Base-by-base conservation (phyloP, 2,329 filamentous ascomycete genomes). In the Drechslerella dactyloides region DNA sequence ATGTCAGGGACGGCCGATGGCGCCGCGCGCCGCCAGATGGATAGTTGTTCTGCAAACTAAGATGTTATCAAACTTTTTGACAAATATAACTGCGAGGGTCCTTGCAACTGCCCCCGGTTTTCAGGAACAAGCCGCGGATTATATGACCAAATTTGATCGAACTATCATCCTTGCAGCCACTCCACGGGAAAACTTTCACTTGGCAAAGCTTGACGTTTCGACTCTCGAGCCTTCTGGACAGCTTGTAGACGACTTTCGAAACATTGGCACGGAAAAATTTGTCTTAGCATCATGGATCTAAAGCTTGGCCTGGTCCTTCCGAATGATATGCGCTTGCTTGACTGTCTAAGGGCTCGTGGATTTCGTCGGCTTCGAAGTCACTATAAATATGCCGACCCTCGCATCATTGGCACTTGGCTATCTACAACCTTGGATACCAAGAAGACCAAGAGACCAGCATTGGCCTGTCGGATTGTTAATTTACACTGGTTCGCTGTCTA, bases 151-250 rank as follows among this genome's bases (percentile, higher is more conserved):
- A 30, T 30, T 30, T 21, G 15, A 33, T 15, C 10, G 15, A 57
- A 37, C 13, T 24, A 17, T 42, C 46, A n/a, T 33, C 8, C 15
- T 19, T 8, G 30, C 19, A 42, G 52, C 6, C 23, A 44, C 21
- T 54, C 13, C 33, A 62, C 58, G 58, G 58, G 35, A 54, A 62
- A 62, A 62, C 37, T 62, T 54, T 23, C 17, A 62, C 58, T 62
- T 54, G 48, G 58, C 58, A 37, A 62, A 54, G 21, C 35, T 54
- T 54, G 48, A 5, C 30, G 23, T 62, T 21, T 54, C 50, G 37
- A 42, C 30, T 13, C 24, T 52, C n/a, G 13, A 42, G 46, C 19
- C 8, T 52, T 42, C 44, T 11, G 27, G 53, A 56, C 44, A 44
- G 35, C 44, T 21, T 5, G 33, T 35, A 13, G 23, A 42, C 30